Percentiles rank a stretch among this genome's conserved stretches.
Conservation (phyloP, 2,329 filamentous ascomycete genomes). For the Trichophaea hybrida region DNA sequence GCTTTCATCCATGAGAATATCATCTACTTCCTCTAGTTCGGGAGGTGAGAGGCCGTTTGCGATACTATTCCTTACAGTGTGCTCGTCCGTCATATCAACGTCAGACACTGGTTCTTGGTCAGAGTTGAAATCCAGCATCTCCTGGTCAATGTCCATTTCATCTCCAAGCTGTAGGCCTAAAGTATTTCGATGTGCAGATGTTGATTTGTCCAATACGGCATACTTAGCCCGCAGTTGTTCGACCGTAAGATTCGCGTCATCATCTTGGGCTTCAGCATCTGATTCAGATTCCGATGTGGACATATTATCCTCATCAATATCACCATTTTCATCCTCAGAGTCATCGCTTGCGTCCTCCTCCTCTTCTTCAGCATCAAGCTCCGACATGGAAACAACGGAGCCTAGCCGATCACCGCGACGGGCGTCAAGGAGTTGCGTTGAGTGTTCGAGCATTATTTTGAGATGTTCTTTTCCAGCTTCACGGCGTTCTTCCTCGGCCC, state of each 20-base stretch:
- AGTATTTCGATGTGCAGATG: not conserved
- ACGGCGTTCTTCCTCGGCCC: slow-evolving; percentile 40
- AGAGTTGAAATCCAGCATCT: slow-evolving; percentile 23
- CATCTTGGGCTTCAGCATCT: slow-evolving; percentile 37
- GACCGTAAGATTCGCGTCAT: slow-evolving; percentile 31
- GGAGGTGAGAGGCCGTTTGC: slow-evolving; percentile 26
- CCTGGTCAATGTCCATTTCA: slow-evolving; percentile 8
- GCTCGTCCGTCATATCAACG: slow-evolving; percentile 43
- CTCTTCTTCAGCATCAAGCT: slow-evolving; percentile 36
- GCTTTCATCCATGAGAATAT: slow-evolving; percentile 44
- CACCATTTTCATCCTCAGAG: slow-evolving; percentile 33
- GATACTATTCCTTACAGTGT: slow-evolving; percentile 34
- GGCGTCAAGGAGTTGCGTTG: slow-evolving; percentile 37
- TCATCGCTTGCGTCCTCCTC: slow-evolving; percentile 36
- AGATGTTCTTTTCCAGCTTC: slow-evolving; percentile 36
- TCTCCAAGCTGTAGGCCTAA: not conserved
- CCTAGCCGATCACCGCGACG: slow-evolving; percentile 25
- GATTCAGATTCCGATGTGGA: slow-evolving; percentile 33
- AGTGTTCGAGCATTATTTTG: slow-evolving; percentile 40
- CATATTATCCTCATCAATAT: slow-evolving; percentile 33
- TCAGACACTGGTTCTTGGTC: slow-evolving; percentile 38
- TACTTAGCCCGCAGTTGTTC: slow-evolving; percentile 27
- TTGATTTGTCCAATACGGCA: slow-evolving; percentile 15
- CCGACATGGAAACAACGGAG: slow-evolving; percentile 22
- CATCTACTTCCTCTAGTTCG: slow-evolving; percentile 41